Percentiles rank a stretch among this genome's conserved stretches.
Conservation (phyloP, 441 rosid genomes). For the Eugenia klotzschiana region DNA sequence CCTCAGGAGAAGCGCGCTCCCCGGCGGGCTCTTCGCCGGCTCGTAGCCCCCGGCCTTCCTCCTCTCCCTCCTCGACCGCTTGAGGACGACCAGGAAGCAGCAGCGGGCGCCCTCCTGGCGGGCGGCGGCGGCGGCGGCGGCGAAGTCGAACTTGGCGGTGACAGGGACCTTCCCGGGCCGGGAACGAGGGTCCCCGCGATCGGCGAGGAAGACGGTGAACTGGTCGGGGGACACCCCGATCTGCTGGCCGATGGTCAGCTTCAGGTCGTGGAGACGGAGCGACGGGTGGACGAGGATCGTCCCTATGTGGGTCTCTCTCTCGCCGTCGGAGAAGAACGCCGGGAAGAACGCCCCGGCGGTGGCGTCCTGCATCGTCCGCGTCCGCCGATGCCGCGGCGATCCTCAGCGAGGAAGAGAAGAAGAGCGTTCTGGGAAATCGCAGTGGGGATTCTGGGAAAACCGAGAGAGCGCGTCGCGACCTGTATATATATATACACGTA, state of each 20-base stretch:
- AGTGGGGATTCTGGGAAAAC: too few species aligned
- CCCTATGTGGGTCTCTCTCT: constrained; percentile 23
- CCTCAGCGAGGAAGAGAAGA: not conserved
- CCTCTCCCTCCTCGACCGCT: constrained; percentile 21
- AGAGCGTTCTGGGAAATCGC: too few species aligned
- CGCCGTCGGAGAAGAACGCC: constrained; percentile 36
- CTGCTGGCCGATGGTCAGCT: constrained; percentile 12
- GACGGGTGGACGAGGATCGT: constrained; percentile 14
- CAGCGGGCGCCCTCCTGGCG: constrained; percentile 3
- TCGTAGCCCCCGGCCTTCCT: not conserved
- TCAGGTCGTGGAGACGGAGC: constrained; percentile 18
- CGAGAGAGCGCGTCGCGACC: not conserved
- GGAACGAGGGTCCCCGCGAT: not conserved
- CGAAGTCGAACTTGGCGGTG: constrained; percentile 24
- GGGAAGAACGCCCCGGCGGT: constrained; percentile 7
- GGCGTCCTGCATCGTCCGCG: not conserved
- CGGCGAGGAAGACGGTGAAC: constrained; percentile 18
- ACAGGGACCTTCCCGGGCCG: constrained; percentile 12
- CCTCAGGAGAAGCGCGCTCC: constrained; percentile 22
- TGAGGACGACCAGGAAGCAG: constrained; percentile 21
- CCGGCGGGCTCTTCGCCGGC: not conserved
- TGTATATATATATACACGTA: not conserved
- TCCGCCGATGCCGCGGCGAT: not conserved
- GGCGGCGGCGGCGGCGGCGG: constrained; percentile 13
- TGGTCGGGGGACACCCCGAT: constrained; percentile 35